Percentiles rank a stretch among this genome's conserved stretches.
phyloP scores from a whole-genome alignment of 768 basidiomycete species.

The Mycena capillaripes region DNA sequence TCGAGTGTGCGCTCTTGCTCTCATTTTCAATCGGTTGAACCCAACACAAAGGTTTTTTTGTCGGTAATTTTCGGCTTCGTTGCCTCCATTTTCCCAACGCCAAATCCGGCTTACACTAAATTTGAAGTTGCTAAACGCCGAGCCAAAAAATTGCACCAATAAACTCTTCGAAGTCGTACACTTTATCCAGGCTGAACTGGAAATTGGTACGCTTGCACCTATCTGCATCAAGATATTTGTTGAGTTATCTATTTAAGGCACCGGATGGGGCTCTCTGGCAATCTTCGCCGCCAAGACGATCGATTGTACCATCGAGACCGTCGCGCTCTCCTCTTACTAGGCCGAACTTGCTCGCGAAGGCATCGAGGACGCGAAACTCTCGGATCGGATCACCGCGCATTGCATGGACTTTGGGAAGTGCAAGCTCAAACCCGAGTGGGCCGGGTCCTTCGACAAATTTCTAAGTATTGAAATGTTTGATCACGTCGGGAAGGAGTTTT shows the following conservation, averaged over 20 bases:
- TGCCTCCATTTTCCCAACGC: no score
- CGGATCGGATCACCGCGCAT: slow-evolving; percentile 60
- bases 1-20: no score
- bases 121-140: no score
- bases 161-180: no score
- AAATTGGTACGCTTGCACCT: slow-evolving; percentile 48
- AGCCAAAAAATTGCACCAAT: no score
- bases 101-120: no score
- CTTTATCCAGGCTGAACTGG: no score
- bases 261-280: slow-evolving; percentile 68
- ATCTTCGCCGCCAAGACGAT: slow-evolving; percentile 59
- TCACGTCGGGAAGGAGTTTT: slow-evolving; percentile 65
- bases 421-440: slow-evolving; percentile 58
- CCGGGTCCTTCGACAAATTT: slow-evolving; percentile 63
- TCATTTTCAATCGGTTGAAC: no score
- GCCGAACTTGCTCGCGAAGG: slow-evolving; percentile 59
- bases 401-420: slow-evolving; percentile 62
- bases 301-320: slow-evolving; percentile 64
- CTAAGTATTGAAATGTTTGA: slow-evolving; percentile 74
- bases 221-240: not conserved
- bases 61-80: no score
- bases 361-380: slow-evolving; percentile 54
- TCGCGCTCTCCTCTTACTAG: slow-evolving; percentile 67
- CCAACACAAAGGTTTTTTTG: no score
- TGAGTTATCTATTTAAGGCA: slow-evolving; percentile 44